Evolutionary conservation across 169 alveolate species (phyloP).

Genomic region (Cryptosporidium xiaoi): DNA sequence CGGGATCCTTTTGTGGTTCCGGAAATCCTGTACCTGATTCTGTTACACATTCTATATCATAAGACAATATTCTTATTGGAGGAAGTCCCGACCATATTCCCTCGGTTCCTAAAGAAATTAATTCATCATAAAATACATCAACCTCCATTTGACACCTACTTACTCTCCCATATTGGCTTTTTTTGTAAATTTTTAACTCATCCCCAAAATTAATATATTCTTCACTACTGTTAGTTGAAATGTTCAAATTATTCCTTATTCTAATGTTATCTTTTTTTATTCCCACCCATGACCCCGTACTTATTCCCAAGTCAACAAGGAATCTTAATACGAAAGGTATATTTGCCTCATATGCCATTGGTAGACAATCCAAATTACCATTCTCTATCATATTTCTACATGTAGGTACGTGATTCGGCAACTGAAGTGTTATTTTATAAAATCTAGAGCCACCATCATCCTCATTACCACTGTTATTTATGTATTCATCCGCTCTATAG

Average conservation of each 20-base stretch:
- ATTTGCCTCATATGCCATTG: slow-evolving; percentile 92
- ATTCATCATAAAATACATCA: slow-evolving; percentile 82
- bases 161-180: slow-evolving; percentile 52
- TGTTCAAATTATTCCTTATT: background rate
- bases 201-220: slow-evolving; percentile 18
- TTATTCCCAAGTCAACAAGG: slow-evolving; percentile 94
- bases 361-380: slow-evolving; percentile 78
- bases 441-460: slow-evolving; percentile 73
- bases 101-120: slow-evolving; percentile 84
- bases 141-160: slow-evolving; percentile 91
- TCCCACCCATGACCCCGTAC: slow-evolving; percentile 97
- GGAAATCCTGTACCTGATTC: slow-evolving; percentile 95
- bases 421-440: slow-evolving; percentile 84
- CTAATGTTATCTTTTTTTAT: slow-evolving; percentile 78
- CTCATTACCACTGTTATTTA: slow-evolving; percentile 38
- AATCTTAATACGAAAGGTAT: slow-evolving; percentile 96
- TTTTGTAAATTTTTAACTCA: background rate
- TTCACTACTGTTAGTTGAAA: slow-evolving; percentile 23
- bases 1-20: slow-evolving; percentile 93
- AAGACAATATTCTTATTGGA: slow-evolving; percentile 95
- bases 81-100: slow-evolving; percentile 94
- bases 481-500: slow-evolving; percentile 75
- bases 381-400: slow-evolving; percentile 84
- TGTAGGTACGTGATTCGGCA: slow-evolving; percentile 87
- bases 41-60: slow-evolving; percentile 91